Evolutionary conservation across 2,329 filamentous ascomycete genomes (phyloP).

Genomic region (Parastagonospora avenae): DNA sequence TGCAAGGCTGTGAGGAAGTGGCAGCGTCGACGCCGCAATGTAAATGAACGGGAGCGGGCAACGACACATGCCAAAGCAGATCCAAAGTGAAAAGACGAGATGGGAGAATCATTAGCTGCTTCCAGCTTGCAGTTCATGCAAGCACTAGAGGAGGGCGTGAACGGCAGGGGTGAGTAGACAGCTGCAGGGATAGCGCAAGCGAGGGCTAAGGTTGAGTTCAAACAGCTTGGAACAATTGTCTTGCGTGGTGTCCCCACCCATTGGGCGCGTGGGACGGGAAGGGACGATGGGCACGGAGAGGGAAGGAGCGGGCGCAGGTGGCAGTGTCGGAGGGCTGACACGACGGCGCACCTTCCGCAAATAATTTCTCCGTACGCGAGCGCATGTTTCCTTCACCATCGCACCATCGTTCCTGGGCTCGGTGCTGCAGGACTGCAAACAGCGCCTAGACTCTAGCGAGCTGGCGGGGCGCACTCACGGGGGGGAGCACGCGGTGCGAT

Average conservation of each 20-base stretch:
- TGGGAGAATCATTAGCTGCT: slow-evolving; percentile 15
- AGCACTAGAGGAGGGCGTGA: slow-evolving; percentile 10
- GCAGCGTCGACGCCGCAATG: slow-evolving; percentile 12
- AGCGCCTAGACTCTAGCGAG: too few species aligned
- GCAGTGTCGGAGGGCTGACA: slow-evolving; percentile 17
- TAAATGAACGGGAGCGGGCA: slow-evolving; percentile 7
- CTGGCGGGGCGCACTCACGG: too few species aligned
- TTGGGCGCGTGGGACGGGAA: neutral
- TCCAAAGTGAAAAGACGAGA: slow-evolving; percentile 2
- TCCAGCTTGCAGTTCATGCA: slow-evolving; percentile 27
- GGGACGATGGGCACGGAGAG: slow-evolving; percentile 17
- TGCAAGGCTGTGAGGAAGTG: neutral
- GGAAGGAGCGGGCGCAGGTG: slow-evolving; percentile 18
- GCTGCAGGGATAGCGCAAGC: slow-evolving; percentile 21
- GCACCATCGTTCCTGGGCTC: neutral
- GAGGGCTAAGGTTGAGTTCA: slow-evolving; percentile 25
- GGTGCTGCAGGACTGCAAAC: too few species aligned
- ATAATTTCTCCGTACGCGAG: neutral
- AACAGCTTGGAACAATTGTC: slow-evolving; percentile 14
- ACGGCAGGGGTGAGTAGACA: slow-evolving; percentile 14
- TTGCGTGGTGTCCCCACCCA: slow-evolving; percentile 5
- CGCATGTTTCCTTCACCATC: neutral
- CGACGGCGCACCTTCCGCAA: slow-evolving; percentile 11
- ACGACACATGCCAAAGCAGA: slow-evolving; percentile 4
- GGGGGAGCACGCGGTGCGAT: too few species aligned